Base-by-base conservation (phyloP, 495 filamentous ascomycete genomes). In the Paragyromitra xinjiangensis region DNA sequence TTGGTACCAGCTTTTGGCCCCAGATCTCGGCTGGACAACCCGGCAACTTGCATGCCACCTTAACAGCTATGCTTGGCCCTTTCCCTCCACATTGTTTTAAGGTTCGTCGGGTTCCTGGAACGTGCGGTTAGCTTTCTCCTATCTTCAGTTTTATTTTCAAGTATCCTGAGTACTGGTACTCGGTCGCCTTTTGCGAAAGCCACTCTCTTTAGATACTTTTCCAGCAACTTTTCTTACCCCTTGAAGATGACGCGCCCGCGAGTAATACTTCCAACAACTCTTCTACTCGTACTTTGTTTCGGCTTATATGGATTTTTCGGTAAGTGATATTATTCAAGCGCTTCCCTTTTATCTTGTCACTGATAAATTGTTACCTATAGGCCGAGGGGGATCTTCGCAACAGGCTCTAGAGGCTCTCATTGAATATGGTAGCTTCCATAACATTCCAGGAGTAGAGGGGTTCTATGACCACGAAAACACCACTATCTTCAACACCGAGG, bases 271-370 rank as follows among this genome's bases (percentile, higher is more conserved):
- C 45, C 66, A 44, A 55, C 68, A 8, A 16, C 73, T n/a, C 9
- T 80, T 45, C 45, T 81, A 26, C 22, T 80, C 7, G 19, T 66
- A 14, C 55, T 80, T 29, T 72, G 69, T 61, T 73, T 68, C 24
- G 64, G 77, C 16, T 51, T 80, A 8, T 81, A 80, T 42, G 51
- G 29, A 4, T 80, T 66, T 40, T 81, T 80, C 34, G 78, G 79
- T 80, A 63, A 22, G 66, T 39, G 19, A 19, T 14, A 44, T 65
- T 1, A 29, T 73, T 22, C 58, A 0, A 9, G n/a, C 6, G 42
- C n/a, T 8, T 6, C 34, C 44, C 34, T 9, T 3, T 37, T 19
- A 26, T 26, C 12, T 12, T 24, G 12, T 11, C 11, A n/a, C 70
- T 68, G 77, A 77, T 9, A 39, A 12, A 51, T n/a, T 1, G 2